Evolutionary conservation across 2,329 filamentous ascomycete genomes (phyloP).

Genomic region (Volutella citrinella): DNA sequence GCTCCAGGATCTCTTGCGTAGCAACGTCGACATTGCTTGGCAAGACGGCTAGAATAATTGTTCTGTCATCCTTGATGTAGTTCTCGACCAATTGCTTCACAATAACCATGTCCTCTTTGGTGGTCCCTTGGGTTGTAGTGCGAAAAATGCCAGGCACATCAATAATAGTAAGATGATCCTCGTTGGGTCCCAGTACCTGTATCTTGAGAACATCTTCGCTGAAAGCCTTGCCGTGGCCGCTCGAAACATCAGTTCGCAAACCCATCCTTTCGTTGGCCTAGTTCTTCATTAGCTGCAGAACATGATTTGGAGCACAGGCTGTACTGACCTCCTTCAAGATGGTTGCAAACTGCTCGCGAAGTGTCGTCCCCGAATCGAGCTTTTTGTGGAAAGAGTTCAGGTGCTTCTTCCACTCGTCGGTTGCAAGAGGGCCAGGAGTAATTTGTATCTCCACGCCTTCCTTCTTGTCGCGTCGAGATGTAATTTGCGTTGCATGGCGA

Average conservation of each 20-base stretch:
- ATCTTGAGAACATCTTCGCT: conserved; percentile 33
- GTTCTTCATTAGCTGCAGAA: not conserved
- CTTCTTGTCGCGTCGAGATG: too few relatives aligned
- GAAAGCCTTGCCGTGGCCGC: conserved; percentile 29
- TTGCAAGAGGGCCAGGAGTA: too few relatives aligned
- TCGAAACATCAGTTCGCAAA: conserved; percentile 24
- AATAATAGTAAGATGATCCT: conserved; percentile 41
- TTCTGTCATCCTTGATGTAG: conserved; percentile 39
- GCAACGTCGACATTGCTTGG: conserved; percentile 29
- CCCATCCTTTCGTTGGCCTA: conserved; percentile 37
- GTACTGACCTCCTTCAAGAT: not conserved
- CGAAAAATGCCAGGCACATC: conserved; percentile 47
- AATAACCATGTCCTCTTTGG: conserved; percentile 35
- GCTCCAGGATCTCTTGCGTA: conserved; percentile 27
- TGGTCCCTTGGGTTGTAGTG: conserved; percentile 35
- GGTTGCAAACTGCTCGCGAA: not conserved
- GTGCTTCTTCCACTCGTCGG: not conserved
- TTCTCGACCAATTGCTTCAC: conserved; percentile 39
- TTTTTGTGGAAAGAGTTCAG: not conserved
- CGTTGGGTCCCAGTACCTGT: conserved; percentile 36
- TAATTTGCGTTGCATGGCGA: conserved; percentile 27
- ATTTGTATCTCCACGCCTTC: too few relatives aligned
- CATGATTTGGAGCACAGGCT: not conserved
- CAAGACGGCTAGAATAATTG: conserved; percentile 41
- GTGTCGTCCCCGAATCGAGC: not conserved